Evolutionary conservation across 306 rosid species (phyloP).

Genomic region (Cucumis cinereus): DNA sequence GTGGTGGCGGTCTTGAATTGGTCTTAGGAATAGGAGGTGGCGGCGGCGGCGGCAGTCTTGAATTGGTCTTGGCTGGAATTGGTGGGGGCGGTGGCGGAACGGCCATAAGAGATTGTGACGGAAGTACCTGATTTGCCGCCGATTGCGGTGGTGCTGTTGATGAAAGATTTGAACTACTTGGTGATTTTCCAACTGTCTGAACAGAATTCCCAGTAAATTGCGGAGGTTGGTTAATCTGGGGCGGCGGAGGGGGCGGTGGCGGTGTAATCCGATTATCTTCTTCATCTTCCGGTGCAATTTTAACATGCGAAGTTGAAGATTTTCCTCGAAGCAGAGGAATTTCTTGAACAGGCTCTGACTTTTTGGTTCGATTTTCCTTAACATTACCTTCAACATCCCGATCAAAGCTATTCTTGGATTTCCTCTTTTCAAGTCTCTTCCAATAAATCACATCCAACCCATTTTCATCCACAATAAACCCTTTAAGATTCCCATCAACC

Average conservation of each 20-base stretch:
- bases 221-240: constrained; percentile 7
- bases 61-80: constrained; percentile 8
- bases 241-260: constrained; percentile 4
- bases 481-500: constrained; percentile 10
- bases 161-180: constrained; percentile 4
- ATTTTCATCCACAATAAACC: constrained; percentile 66
- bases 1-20: constrained; percentile 14
- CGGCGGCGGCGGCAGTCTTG: constrained; percentile 22
- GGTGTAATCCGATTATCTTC: constrained; percentile 12
- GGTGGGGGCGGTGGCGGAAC: constrained; percentile 21
- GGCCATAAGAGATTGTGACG: constrained; percentile 4
- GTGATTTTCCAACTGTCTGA: constrained; percentile 15
- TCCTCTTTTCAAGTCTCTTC: constrained; percentile 53
- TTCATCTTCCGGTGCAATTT: constrained; percentile 22
- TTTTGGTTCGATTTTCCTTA: constrained; percentile 11
- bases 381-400: constrained; percentile 4
- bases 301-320: constrained; percentile 58
- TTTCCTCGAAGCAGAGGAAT: constrained; percentile 63
- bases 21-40: constrained; percentile 24
- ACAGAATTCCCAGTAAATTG: constrained; percentile 7
- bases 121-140: not conserved
- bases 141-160: constrained; percentile 13
- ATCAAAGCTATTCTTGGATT: constrained; percentile 13
- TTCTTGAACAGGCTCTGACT: constrained; percentile 29
- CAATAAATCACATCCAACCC: constrained; percentile 91